A percentile compares a stretch with the other conserved stretches of the same genome.
phyloP scores from a whole-genome alignment of 257 asterid genomes.

The Dorcoceras hygrometricum region DNA sequence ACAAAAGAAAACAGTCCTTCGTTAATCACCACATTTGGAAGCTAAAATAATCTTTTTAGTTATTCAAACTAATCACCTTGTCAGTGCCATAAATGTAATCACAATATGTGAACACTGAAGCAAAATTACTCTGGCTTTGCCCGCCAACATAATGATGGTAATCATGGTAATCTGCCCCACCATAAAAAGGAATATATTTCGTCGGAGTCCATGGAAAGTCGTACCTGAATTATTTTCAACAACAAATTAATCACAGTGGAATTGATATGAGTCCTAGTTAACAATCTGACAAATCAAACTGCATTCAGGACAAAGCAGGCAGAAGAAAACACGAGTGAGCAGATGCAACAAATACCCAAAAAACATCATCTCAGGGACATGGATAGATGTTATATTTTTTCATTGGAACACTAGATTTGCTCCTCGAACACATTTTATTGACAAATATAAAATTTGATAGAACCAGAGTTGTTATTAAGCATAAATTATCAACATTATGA shows the following conservation, averaged over 20 bases:
- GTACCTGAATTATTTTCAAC: constrained; percentile 46
- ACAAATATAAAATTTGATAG: not conserved
- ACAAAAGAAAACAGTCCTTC: constrained; percentile 9
- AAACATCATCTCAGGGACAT: not conserved
- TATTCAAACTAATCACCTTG: constrained; percentile 51
- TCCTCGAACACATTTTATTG: not conserved
- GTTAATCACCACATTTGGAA: constrained; percentile 17
- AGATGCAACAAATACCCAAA: not conserved
- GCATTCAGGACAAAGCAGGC: constrained; percentile 20
- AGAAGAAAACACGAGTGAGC: not conserved
- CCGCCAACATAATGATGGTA: constrained; percentile 99
- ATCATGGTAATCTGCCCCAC: constrained; percentile 97
- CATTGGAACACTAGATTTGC: not conserved
- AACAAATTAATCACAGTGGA: constrained; percentile 3
- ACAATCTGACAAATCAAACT: not conserved
- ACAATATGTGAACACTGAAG: constrained; percentile 96
- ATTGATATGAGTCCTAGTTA: not conserved
- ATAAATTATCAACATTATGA: not conserved
- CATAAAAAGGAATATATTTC: constrained; percentile 86
- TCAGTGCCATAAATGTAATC: constrained; percentile 97
- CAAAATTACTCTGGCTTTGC: constrained; percentile 94
- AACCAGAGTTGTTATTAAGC: not conserved
- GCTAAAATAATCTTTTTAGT: constrained; percentile 15
- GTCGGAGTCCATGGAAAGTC: constrained; percentile 96
- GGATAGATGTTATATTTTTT: not conserved